Base-by-base conservation (phyloP, 805 yeast species). In the Saturnispora halmiae region DNA sequence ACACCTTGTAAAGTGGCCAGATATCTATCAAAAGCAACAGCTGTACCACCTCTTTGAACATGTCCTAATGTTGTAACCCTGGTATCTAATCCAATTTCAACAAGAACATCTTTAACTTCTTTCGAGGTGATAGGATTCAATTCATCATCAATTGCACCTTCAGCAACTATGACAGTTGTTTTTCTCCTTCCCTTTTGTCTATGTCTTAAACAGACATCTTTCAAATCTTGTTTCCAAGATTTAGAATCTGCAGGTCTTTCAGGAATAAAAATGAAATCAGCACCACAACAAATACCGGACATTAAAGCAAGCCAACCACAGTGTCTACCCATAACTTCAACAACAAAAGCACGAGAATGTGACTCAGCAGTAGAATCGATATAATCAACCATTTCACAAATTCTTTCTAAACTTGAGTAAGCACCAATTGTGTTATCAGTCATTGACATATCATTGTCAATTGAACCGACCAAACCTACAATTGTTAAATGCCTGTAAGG, bases 261-360 rank as follows among this genome's bases (percentile, higher is more conserved):
- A 26, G 98, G 98, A 49, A 92, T 82, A 54, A 92, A 80, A 44
- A 87, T 82, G 60, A 77, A 87, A 65, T 92, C 98, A 3, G 98
- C 97, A 54, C 92, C 83, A 22, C 96, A 85, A 33, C 97, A 87
- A 46, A 90, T 80, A 56, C 97, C 98, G 4, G 98, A 94, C 92
- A 87, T 88, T 51, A 92, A 68, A 2, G 94, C 97, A 53, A 92
- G 73, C 98, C 98, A 92, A 48, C 98, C 98, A 70, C 98, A 92
- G 62, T 92, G 96, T 58, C 98, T 78, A 47, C 98, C 98, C 98
- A 92, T 92, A 31, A 92, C 98, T 61, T 92, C 98, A 45, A 92
- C 83, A 33, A 92, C 96, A 60, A 92, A 92, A 6, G 98, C 98
- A 56, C 98, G 77, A 11, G 95, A 85, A 62, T 92, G 98, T 2